Evolutionary conservation across 805 yeast species (phyloP).

Genomic region (Candida broadrunensis): DNA sequence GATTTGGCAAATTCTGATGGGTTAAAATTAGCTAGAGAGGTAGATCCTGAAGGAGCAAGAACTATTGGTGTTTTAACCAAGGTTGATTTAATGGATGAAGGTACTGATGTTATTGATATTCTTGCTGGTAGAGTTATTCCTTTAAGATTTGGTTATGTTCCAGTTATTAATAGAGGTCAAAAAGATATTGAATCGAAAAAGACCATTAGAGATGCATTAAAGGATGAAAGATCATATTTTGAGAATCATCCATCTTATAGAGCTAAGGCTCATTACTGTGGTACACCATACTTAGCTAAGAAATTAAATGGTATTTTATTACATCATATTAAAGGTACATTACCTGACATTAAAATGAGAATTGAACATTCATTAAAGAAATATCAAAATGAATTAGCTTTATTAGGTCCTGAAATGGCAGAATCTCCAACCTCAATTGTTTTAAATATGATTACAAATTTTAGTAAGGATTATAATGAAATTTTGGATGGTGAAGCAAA

Average conservation of each 20-base stretch:
- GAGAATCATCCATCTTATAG: conserved; percentile 89
- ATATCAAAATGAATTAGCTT: conserved; percentile 72
- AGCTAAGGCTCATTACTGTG: conserved; percentile 93
- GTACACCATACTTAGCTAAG: conserved; percentile 96
- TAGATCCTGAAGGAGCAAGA: conserved; percentile 93
- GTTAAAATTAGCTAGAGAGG: conserved; percentile 92
- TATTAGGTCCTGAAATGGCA: conserved; percentile 84
- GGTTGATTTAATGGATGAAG: conserved; percentile 96
- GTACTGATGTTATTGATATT: conserved; percentile 95
- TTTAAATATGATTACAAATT: conserved; percentile 86
- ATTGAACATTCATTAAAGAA: conserved; percentile 82
- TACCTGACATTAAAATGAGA: conserved; percentile 89
- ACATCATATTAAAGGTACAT: conserved; percentile 67
- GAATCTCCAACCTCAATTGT: conserved; percentile 90
- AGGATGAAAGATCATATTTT: conserved; percentile 76
- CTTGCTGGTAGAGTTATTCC: conserved; percentile 95
- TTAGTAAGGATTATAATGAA: conserved; percentile 86
- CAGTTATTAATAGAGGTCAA: conserved; percentile 96
- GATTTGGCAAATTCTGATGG: conserved; percentile 98
- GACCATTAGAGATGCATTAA: conserved; percentile 82
- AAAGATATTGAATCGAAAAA: conserved; percentile 88
- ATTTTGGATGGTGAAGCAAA: conserved; percentile 90
- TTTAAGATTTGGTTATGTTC: conserved; percentile 91
- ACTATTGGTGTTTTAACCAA: conserved; percentile 97
- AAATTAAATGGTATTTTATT: conserved; percentile 83